phyloP scores from a whole-genome alignment of 2,329 filamentous ascomycete species.

The Mollisiaceae sp. region DNA sequence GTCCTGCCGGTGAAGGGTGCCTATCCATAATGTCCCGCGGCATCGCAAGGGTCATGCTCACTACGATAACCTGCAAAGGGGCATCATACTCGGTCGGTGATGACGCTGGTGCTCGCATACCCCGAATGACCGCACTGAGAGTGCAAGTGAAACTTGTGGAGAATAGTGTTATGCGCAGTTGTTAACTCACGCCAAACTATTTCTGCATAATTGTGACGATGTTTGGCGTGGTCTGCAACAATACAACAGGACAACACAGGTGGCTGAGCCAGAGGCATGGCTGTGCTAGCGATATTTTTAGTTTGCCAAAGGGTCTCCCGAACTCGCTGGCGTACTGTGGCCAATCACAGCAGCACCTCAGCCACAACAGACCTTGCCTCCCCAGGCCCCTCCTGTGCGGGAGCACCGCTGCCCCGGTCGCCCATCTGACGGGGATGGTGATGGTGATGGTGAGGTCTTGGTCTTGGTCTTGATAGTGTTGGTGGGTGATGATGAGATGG shows the following conservation, averaged over 20 bases:
- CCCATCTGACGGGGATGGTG: slow-evolving; percentile 1
- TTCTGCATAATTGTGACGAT: slow-evolving; percentile 8
- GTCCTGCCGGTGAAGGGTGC: slow-evolving; percentile 6
- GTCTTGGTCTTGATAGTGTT: neutral
- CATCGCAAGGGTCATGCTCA: neutral
- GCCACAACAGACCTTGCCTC: neutral
- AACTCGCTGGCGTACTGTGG: neutral
- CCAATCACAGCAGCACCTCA: neutral
- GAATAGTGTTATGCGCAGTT: slow-evolving; percentile 2
- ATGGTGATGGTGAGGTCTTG: too few species aligned
- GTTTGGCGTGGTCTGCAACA: neutral
- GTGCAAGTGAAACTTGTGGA: slow-evolving; percentile 2
- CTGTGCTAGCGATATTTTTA: too few species aligned
- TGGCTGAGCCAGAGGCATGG: too few species aligned
- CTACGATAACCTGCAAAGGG: neutral
- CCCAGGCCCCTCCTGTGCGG: too few species aligned
- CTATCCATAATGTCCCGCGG: too few species aligned
- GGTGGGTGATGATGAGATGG: neutral
- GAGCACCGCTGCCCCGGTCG: neutral
- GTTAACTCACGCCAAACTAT: neutral
- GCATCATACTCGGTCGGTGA: neutral
- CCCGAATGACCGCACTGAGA: neutral
- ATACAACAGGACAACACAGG: too few species aligned
- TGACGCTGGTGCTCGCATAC: slow-evolving; percentile 2
- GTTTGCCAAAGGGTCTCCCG: neutral